A percentile compares a stretch with the other conserved stretches of the same genome.
Evolutionary conservation across 1,284 basidiomycete species (phyloP).

Genomic region (Rhodofomes roseus): DNA sequence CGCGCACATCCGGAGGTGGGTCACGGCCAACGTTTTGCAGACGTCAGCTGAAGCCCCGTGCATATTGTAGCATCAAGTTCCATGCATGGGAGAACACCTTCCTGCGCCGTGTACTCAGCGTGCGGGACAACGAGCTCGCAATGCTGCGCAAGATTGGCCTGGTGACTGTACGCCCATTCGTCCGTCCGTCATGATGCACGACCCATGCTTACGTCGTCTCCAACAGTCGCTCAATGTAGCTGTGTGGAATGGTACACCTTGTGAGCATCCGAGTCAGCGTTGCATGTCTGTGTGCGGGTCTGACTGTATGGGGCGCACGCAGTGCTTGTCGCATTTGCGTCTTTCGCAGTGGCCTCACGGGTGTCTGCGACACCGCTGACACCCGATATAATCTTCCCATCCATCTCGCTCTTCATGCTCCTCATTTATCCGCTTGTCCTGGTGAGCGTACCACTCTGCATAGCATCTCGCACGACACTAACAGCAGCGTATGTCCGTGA

Average conservation of each 20-base stretch:
- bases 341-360: conserved; percentile 79
- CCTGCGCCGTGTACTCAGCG: conserved; percentile 66
- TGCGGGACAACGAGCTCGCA: conserved; percentile 84
- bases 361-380: conserved; percentile 76
- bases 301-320: conserved; percentile 25
- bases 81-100: conserved; percentile 92
- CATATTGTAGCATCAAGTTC: conserved; percentile 76
- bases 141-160: conserved; percentile 83
- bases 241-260: conserved; percentile 66
- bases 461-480: too few relatives aligned
- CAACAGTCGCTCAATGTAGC: conserved; percentile 52
- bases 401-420: conserved; percentile 90
- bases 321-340: conserved; percentile 84
- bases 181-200: conserved; percentile 52
- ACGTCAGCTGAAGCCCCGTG: too few relatives aligned
- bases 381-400: conserved; percentile 91
- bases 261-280: conserved; percentile 28
- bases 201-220: background rate
- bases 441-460: too few relatives aligned
- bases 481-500: too few relatives aligned
- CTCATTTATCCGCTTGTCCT: conserved; percentile 87
- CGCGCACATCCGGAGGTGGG: conserved; percentile 83
- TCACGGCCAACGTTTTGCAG: too few relatives aligned
- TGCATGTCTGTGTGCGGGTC: too few relatives aligned
- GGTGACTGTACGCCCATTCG: too few relatives aligned